A percentile compares a stretch with the other conserved stretches of the same genome.
Conservation (phyloP, 2,329 filamentous ascomycete species). For the Malbranchea cinnamomea region DNA sequence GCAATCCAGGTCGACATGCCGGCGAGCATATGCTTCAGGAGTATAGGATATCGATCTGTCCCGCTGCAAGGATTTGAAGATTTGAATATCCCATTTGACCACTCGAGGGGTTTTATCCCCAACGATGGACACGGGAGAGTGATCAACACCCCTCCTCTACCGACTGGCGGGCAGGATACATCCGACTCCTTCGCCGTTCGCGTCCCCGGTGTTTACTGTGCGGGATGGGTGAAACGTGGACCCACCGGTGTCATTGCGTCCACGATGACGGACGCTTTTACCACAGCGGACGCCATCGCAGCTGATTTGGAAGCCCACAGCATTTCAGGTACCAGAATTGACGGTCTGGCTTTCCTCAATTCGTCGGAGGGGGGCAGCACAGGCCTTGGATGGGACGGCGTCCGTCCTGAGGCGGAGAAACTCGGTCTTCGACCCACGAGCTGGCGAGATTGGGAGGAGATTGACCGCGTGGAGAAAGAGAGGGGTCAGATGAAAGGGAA, state of each 20-base stretch:
- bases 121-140: constrained; percentile 73
- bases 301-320: constrained; percentile 52
- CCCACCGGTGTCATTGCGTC: constrained; percentile 92
- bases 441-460: constrained; percentile 77
- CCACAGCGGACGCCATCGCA: constrained; percentile 68
- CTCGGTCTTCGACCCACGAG: constrained; percentile 48
- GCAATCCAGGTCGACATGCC: constrained; percentile 25
- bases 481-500: constrained; percentile 56
- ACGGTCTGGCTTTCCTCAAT: constrained; percentile 34
- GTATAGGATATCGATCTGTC: constrained; percentile 84
- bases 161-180: constrained; percentile 6
- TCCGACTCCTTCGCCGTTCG: constrained; percentile 16
- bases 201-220: constrained; percentile 69
- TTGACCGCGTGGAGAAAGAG: constrained; percentile 62
- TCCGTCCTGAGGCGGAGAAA: constrained; percentile 45
- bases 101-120: constrained; percentile 55
- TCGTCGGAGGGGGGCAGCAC: constrained; percentile 21
- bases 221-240: constrained; percentile 91
- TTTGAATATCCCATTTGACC: constrained; percentile 65
- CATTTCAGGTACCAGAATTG: no score
- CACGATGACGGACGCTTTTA: constrained; percentile 90
- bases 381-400: constrained; percentile 59
- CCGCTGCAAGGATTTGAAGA: constrained; percentile 59
- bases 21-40: constrained; percentile 67
- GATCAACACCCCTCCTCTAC: constrained; percentile 22